phyloP scores from a whole-genome alignment of 1,139 yeast genomes.

The Saccharomyces pastorianus region DNA sequence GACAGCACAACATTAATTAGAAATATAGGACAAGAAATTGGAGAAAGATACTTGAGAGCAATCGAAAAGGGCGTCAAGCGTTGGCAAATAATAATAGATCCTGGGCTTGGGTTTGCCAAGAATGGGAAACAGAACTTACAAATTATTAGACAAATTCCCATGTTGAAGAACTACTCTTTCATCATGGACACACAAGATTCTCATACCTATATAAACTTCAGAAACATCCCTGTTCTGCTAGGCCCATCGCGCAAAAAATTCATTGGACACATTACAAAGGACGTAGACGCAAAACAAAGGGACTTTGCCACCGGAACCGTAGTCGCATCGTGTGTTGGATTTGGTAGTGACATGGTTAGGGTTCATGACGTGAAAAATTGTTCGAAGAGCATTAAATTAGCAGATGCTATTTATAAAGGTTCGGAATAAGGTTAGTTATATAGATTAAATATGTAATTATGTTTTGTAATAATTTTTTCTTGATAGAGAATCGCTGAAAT shows the following conservation, averaged over 20 bases:
- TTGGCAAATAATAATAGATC: slow-evolving; percentile 90
- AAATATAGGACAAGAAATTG: slow-evolving; percentile 60
- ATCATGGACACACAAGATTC: slow-evolving; percentile 10
- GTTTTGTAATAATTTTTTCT: background rate
- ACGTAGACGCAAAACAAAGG: slow-evolving; percentile 46
- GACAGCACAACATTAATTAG: slow-evolving; percentile 19
- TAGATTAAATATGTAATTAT: background rate
- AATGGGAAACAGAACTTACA: slow-evolving; percentile 57
- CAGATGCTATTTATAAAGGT: slow-evolving; percentile 58
- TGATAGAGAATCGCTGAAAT: background rate
- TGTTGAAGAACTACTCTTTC: slow-evolving; percentile 46
- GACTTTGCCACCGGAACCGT: slow-evolving; percentile 73
- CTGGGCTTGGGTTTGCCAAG: slow-evolving; percentile 94
- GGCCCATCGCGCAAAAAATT: slow-evolving; percentile 89
- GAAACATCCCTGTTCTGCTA: slow-evolving; percentile 52
- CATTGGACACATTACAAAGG: slow-evolving; percentile 60
- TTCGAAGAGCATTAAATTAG: slow-evolving; percentile 54
- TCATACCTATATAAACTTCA: slow-evolving; percentile 15
- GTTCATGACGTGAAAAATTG: slow-evolving; percentile 78
- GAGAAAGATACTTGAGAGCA: slow-evolving; percentile 50
- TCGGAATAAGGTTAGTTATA: slow-evolving; percentile 3
- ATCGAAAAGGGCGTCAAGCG: slow-evolving; percentile 56
- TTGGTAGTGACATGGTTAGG: slow-evolving; percentile 71
- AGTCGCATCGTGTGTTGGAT: slow-evolving; percentile 64
- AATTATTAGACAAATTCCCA: slow-evolving; percentile 50